Conservation (phyloP, 805 yeast genomes). For the Yarrowia sp. region DNA sequence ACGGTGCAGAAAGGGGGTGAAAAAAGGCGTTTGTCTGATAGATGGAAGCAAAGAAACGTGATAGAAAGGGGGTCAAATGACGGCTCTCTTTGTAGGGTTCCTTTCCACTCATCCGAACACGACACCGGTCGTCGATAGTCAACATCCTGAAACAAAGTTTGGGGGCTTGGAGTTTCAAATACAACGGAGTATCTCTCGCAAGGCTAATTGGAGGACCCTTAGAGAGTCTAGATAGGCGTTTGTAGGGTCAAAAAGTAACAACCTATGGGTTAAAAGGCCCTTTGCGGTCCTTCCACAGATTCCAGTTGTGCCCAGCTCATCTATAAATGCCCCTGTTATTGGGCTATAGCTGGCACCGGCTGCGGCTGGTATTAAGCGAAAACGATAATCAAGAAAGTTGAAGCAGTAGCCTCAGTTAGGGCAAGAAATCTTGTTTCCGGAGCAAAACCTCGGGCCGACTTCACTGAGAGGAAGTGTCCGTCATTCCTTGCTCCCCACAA, state of each 20-base stretch:
- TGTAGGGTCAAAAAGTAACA: too few relatives aligned
- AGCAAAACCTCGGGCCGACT: not conserved
- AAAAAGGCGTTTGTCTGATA: too few relatives aligned
- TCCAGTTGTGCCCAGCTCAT: not conserved
- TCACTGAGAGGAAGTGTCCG: too few relatives aligned
- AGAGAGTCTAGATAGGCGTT: too few relatives aligned
- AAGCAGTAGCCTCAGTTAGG: not conserved
- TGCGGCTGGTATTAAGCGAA: not conserved
- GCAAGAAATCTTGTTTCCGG: not conserved
- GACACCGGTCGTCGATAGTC: not conserved
- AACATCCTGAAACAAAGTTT: slow-evolving; percentile 1
- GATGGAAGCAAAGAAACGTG: too few relatives aligned
- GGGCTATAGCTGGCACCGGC: not conserved
- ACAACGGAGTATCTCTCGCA: not conserved
- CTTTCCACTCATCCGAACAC: too few relatives aligned
- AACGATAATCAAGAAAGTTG: not conserved
- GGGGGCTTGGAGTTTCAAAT: slow-evolving; percentile 1
- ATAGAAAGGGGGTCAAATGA: not conserved
- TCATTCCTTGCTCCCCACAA: too few relatives aligned
- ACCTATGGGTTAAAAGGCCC: too few relatives aligned
- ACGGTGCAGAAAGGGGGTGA: not conserved
- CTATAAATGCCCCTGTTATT: too few relatives aligned
- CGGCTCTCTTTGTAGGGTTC: not conserved
- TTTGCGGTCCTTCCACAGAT: too few relatives aligned
- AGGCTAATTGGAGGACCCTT: too few relatives aligned